A percentile compares a stretch with the other conserved stretches of the same genome.
Conservation (phyloP, 768 basidiomycete genomes). For the Sarcomyxa edulis region DNA sequence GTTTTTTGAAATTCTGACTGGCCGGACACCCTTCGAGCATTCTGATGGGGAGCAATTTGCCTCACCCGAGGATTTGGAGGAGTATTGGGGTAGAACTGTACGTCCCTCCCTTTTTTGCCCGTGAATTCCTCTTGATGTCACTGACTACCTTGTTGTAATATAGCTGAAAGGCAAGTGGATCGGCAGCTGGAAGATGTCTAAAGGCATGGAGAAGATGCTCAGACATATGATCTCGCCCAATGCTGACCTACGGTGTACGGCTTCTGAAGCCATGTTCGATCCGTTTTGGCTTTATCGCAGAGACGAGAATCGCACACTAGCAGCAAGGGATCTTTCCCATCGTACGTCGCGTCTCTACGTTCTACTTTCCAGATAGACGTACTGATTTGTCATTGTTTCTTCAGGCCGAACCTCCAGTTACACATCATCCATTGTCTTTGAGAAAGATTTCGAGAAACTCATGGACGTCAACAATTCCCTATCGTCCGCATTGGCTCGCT, state of each 20-base stretch:
- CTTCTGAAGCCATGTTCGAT: conserved; percentile 60
- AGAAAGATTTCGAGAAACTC: conserved; percentile 41
- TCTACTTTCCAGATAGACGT: background rate
- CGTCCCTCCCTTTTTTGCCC: conserved; percentile 13
- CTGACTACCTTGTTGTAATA: background rate
- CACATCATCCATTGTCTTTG: conserved; percentile 41
- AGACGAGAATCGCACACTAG: no score
- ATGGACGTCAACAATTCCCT: conserved; percentile 26
- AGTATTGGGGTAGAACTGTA: conserved; percentile 84
- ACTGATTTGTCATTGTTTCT: background rate
- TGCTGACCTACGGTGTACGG: conserved; percentile 74
- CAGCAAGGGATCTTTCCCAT: conserved; percentile 32
- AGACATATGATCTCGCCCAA: conserved; percentile 79
- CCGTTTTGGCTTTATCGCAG: conserved; percentile 51
- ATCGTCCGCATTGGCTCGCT: conserved; percentile 22
- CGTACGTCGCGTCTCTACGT: no score
- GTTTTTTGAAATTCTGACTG: conserved; percentile 91
- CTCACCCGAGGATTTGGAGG: conserved; percentile 75
- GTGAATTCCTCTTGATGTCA: background rate
- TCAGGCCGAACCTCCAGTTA: conserved; percentile 45
- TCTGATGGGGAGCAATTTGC: conserved; percentile 74
- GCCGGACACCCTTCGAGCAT: conserved; percentile 89
- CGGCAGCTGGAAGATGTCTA: conserved; percentile 70
- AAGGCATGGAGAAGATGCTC: conserved; percentile 58
- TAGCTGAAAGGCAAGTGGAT: conserved; percentile 84